Base-by-base conservation (phyloP, 2,329 filamentous ascomycete species). In the Thelonectria olida region DNA sequence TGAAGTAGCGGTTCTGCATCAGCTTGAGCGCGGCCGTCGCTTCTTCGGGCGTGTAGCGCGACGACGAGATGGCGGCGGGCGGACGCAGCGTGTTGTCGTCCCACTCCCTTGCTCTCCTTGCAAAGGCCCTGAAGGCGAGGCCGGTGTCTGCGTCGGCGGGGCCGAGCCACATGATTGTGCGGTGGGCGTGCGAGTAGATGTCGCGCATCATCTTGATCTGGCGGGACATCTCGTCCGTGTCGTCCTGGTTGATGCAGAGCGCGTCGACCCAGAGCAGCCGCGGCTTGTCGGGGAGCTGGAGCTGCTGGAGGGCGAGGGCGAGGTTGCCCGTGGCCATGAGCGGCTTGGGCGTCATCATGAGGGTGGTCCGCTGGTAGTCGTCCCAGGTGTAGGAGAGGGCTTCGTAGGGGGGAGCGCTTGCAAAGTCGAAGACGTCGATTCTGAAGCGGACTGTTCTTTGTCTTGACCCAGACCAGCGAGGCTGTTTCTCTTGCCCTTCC, bases 91-190 rank as follows among this genome's bases (percentile, higher is more conserved):
- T 54, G 25, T 54, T 54, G 13, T 19, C 17, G 51, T 54, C 39
- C 51, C 51, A 54, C 25, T 45, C 19, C 39, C 19, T 34, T 8
- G 51, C 51, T 5, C 51, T 38, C 8, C 39, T 38, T 19, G 51
- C 51, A 45, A 54, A 54, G n/a, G 51, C 28, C 28, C 13, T 12
- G 39, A 54, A 54, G 38, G 51, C 51, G 2, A 54, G 51, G 25
- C 34, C 38, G 19, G 51, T 54, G 3, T 25, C 44, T 34, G 25
- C 27, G 19, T 36, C 51, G 19, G 51, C 51, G 5, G 51, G 38
- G 9, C 51, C 51, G 19, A 54, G 51, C 51, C 51, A 54, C 51
- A 54, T 54, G 25, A 54, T 54, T n/a, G 51, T 31, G 17, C 39
- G 51, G 13, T 44, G 22, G 27, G 51, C 51, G 8, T 28, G 38